phyloP scores from a whole-genome alignment of 495 filamentous ascomycete genomes.

The Aspergillus mulundensis region DNA sequence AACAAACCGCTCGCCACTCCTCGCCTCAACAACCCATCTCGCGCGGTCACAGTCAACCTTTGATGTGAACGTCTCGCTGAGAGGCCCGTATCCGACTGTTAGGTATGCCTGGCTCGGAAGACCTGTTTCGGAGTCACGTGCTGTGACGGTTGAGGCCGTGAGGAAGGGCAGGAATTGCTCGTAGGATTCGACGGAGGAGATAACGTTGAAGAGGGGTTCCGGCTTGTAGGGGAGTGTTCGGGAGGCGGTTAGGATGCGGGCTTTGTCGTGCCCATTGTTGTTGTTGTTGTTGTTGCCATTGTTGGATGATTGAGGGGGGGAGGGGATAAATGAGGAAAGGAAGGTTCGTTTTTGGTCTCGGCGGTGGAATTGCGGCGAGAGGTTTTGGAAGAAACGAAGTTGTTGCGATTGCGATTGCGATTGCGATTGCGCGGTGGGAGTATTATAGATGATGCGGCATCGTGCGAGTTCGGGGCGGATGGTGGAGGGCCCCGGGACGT shows the following conservation, averaged over 20 bases:
- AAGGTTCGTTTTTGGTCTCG: constrained; percentile 25
- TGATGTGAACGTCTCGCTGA: constrained; percentile 76
- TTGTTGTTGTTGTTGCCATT: constrained; percentile 5
- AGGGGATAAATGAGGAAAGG: constrained; percentile 35
- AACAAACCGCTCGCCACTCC: constrained; percentile 55
- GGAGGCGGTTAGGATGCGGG: constrained; percentile 60
- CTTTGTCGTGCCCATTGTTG: constrained; percentile 21
- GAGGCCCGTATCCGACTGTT: constrained; percentile 75
- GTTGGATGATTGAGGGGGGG: not conserved
- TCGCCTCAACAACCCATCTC: constrained; percentile 64
- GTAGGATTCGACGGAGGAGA: constrained; percentile 83
- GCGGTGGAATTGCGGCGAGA: constrained; percentile 1
- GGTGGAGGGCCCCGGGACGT: not conserved
- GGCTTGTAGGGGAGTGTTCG: constrained; percentile 78
- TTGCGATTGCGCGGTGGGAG: not conserved
- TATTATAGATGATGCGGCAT: not conserved
- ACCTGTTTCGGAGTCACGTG: constrained; percentile 43
- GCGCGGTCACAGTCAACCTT: constrained; percentile 68
- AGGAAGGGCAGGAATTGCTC: constrained; percentile 82
- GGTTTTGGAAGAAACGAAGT: constrained; percentile 8
- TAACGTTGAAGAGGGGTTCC: constrained; percentile 66
- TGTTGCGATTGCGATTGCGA: not conserved
- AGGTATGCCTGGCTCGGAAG: constrained; percentile 75
- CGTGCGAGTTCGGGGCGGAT: not conserved
- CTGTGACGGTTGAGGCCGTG: constrained; percentile 64